Conservation (phyloP, 208 protist genomes). For the Polymyxa betae region DNA sequence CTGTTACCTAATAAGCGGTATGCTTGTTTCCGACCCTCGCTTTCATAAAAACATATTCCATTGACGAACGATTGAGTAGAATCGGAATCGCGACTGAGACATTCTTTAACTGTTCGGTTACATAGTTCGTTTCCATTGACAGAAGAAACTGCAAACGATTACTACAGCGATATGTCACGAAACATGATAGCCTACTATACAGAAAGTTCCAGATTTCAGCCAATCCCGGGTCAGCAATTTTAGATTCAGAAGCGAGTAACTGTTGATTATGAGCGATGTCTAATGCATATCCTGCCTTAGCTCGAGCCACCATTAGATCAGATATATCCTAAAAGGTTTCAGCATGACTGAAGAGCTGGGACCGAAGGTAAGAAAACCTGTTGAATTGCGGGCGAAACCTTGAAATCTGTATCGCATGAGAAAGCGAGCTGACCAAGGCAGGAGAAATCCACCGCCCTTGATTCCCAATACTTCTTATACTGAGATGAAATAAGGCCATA, state of each 20-base stretch:
- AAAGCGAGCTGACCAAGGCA: neutral
- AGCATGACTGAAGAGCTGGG: neutral
- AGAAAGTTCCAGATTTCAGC: neutral
- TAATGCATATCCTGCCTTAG: neutral
- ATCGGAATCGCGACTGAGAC: constrained; percentile 9
- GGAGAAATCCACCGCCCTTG: neutral
- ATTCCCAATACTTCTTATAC: too few relatives aligned
- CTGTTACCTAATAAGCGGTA: neutral
- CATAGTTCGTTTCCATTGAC: neutral
- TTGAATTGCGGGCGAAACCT: neutral
- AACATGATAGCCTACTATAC: neutral
- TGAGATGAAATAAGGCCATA: neutral
- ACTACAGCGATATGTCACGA: neutral
- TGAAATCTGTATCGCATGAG: neutral
- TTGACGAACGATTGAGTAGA: neutral
- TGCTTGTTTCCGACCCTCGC: neutral
- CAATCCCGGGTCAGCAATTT: neutral
- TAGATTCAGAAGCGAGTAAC: neutral
- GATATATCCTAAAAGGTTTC: neutral
- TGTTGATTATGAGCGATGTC: neutral
- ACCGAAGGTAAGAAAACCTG: neutral
- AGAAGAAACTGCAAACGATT: neutral
- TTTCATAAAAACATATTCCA: neutral
- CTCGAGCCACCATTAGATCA: neutral
- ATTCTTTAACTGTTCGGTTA: neutral